Evolutionary conservation across 2,329 filamentous ascomycete genomes (phyloP).

Genomic region (Sclerotinia spermophila): DNA sequence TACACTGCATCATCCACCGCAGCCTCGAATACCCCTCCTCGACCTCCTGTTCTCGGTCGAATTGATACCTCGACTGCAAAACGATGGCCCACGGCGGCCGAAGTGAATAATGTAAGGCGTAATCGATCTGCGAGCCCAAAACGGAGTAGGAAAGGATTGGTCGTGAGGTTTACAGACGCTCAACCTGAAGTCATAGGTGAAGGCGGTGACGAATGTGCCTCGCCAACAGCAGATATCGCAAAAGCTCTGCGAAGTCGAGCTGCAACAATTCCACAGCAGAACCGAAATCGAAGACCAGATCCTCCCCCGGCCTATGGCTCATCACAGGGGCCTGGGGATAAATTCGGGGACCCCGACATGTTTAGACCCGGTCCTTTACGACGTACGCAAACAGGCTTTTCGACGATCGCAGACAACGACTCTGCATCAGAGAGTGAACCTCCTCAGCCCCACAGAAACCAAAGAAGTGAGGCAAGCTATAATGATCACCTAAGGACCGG

Average conservation of each 20-base stretch:
- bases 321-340: constrained; percentile 12
- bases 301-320: constrained; percentile 12
- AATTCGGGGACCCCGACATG: constrained; percentile 19
- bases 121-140: constrained; percentile 37
- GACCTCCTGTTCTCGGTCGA: constrained; percentile 23
- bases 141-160: constrained; percentile 61
- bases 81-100: constrained; percentile 48
- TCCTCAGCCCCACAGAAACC: not conserved
- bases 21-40: constrained; percentile 40
- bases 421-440: constrained; percentile 5
- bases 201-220: constrained; percentile 75
- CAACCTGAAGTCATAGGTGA: constrained; percentile 82
- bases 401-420: constrained; percentile 18
- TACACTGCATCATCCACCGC: constrained; percentile 41
- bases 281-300: constrained; percentile 13
- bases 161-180: constrained; percentile 69
- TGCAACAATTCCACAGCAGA: constrained; percentile 24
- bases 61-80: constrained; percentile 49
- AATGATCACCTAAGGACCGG: constrained; percentile 8
- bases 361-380: constrained; percentile 54
- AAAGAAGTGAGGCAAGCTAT: constrained; percentile 5
- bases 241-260: constrained; percentile 44
- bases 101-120: constrained; percentile 36
- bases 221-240: constrained; percentile 60
- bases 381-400: constrained; percentile 50